Evolutionary conservation across 2,329 filamentous ascomycete species (phyloP), one percentile per base, ranked within the genome.

Genomic region (Chrysoporthe deuterocubensis): DNA sequence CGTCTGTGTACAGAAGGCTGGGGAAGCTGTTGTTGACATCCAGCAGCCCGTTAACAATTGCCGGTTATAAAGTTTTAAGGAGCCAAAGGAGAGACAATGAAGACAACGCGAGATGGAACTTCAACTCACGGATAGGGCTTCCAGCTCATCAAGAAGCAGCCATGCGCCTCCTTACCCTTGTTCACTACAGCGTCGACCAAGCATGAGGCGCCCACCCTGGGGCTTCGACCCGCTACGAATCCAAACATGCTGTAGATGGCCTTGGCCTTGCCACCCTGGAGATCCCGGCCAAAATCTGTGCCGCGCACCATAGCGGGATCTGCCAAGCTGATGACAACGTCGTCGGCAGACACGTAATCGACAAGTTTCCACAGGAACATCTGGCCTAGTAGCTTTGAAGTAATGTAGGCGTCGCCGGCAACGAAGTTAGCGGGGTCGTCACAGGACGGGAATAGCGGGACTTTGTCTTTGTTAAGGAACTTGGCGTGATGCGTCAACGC

Each of bases 161-260:
- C 78, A 72, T 81, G 78, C 8, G 75, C 75, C 68, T 80, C 77
- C 50, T 72, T 72, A 0, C 78, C 78, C 63, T 78, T 76, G 3
- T 73, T 62, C 0, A 76, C 70, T 1, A 67, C 69, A 6, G 78
- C 76, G 72, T 80, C 76, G 7, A 81, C 43, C 69, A 77, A 78
- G 1, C 73, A 74, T 26, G 74, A 75, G 4, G 75, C 78, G 2
- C 75, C 79, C 11, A 75, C 72, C 32, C 70, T 67, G 34, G 72
- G 59, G 8, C 2, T 67, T 21, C 14, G 37, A 40, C 37, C 37
- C 37, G 37, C 37, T 40, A 40, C 37, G 37, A 40, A 40, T 40
- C 37, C 37, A 40, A 40, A 40, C 9, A 40, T 40, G 37, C 37
- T 40, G 37, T 40, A 9, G 37, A 40, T 40, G 37, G 37, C 66